Conservation (phyloP, 805 yeast species). For the Lachancea fermentati region DNA sequence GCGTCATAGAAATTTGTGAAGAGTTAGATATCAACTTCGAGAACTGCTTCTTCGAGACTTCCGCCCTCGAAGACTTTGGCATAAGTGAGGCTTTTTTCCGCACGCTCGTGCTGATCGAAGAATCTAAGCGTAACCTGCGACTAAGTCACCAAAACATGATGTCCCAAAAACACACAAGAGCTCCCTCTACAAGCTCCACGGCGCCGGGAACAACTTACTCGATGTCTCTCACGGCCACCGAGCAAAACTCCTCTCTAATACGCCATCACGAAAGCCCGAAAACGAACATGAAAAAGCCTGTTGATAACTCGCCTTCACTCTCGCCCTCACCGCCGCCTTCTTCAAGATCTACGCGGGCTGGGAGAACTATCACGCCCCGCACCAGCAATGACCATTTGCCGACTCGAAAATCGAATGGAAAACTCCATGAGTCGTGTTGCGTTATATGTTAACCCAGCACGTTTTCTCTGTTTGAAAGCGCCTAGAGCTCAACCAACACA, state of each 20-base stretch:
- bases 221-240: background rate
- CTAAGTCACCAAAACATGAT: background rate
- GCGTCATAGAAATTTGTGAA: constrained; percentile 12
- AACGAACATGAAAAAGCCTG: too few species aligned
- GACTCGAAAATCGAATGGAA: background rate
- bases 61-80: constrained; percentile 20
- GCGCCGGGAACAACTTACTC: background rate
- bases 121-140: constrained; percentile 10
- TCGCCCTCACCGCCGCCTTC: background rate
- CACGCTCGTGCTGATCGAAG: constrained; percentile 12
- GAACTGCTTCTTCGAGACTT: constrained; percentile 18
- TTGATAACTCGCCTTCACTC: too few species aligned
- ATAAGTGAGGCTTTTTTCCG: constrained; percentile 14
- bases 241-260: background rate
- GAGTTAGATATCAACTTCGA: constrained; percentile 15
- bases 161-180: background rate
- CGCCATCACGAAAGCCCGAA: background rate
- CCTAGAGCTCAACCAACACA: too few species aligned
- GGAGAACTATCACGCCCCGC: background rate
- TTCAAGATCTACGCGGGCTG: background rate
- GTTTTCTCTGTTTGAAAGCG: too few species aligned
- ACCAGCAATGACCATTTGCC: background rate
- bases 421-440: background rate
- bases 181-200: background rate
- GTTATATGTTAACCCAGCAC: background rate